Base-by-base conservation (phyloP, 2,329 filamentous ascomycete species). In the Epicoccum sorghinum region DNA sequence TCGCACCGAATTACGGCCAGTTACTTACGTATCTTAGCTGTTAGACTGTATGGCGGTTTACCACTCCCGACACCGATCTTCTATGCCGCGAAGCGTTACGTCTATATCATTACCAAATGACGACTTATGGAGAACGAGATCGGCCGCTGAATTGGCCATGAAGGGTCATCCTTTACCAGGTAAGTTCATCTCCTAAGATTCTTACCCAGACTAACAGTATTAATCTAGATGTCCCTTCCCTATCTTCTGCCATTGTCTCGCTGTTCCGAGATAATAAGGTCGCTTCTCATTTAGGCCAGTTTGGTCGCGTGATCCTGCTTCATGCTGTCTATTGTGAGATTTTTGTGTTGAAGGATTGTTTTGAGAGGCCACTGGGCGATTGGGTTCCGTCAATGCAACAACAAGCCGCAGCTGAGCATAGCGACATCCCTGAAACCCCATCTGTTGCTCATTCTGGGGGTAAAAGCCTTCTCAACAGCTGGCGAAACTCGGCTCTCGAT, bases 291-390 rank as follows among this genome's bases (percentile, higher is more conserved):
- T 75, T 78, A 33, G 79, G 80, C 12, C 80, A 83, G 42, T 79
- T 83, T 52, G 77, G 78, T 33, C 75, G 80, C 10, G 73, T 79
- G 14, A 68, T 83, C 4, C 68, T 81, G 22, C 76, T 83, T 18
- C 80, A 83, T 62, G 80, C 78, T 4, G 69, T 83, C 8, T 82
- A 79, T 47, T 77, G 77, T 23, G 73, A 79, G 38, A 78, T 58
- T 12, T 58, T 55, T 13, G 77, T 52, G 81, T 80, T 80, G 77
- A 82, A 58, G 77, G 83, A 3, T 76, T 75, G 13, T 70, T 73
- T 33, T 79, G 80, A 50, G 75, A 78, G 47, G 71, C 55, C 55
- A 9, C 47, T 58, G 7, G 46, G 51, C 68, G 39, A 73, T 77
- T 32, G 78, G 78, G 0, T 72, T 81, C 4, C 77, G 76, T 4